Evolutionary conservation across 169 alveolate genomes (phyloP).

Genomic region (Cyclospora cayetanensis): DNA sequence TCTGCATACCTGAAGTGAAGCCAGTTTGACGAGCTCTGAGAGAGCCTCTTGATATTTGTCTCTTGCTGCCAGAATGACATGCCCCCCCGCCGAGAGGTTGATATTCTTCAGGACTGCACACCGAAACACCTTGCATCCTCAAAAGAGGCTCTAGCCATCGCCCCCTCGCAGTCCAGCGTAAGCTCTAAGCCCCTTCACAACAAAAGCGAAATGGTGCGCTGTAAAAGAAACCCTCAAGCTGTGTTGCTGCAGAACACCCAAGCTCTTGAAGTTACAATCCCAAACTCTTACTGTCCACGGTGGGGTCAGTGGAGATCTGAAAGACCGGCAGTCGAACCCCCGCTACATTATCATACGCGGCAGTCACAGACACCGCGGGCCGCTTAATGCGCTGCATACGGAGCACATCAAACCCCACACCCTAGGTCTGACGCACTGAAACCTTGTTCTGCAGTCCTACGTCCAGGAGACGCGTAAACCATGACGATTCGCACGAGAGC

Average conservation of each 20-base stretch:
- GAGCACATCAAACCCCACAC: slow-evolving; percentile 17
- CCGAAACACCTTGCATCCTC: neutral
- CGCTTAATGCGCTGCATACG: slow-evolving; percentile 71
- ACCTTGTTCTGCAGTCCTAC: too few species aligned
- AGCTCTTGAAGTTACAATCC: neutral
- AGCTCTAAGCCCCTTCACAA: neutral
- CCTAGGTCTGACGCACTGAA: neutral
- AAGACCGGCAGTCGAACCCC: slow-evolving; percentile 93
- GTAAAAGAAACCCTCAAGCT: neutral
- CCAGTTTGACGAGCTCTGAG: slow-evolving; percentile 85
- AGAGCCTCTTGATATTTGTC: slow-evolving; percentile 77
- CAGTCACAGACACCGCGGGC: slow-evolving; percentile 87
- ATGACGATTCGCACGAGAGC: neutral
- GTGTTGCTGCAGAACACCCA: neutral
- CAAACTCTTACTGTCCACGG: slow-evolving; percentile 79
- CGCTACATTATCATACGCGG: slow-evolving; percentile 90
- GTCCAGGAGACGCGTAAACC: neutral
- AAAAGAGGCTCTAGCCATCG: neutral
- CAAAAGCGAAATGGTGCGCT: neutral
- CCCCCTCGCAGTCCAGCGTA: neutral
- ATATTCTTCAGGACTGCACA: slow-evolving; percentile 71
- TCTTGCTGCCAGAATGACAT: slow-evolving; percentile 79
- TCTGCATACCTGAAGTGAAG: slow-evolving; percentile 82
- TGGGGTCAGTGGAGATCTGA: slow-evolving; percentile 83
- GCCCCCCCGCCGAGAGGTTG: slow-evolving; percentile 82